Percentiles rank a stretch among this genome's conserved stretches.
These are phyloP conservation scores for Pichia californica DNA, from an alignment of 805 yeast species.

Conservation along the genomic window DNA sequence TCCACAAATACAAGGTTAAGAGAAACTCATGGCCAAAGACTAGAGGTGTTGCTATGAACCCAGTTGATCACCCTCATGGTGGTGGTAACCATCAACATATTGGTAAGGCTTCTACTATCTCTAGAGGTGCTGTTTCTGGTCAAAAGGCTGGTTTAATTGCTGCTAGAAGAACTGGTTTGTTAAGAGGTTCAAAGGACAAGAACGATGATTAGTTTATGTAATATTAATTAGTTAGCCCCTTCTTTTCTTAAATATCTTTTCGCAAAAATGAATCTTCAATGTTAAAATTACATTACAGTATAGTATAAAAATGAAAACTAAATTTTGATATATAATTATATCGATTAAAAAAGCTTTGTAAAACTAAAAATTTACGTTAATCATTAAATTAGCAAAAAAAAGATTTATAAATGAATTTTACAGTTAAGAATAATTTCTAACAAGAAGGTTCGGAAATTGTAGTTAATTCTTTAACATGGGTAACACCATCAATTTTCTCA, in stretches of 20 bases:
- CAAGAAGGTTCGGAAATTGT: too few relatives aligned
- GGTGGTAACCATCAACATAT: slow-evolving; percentile 99
- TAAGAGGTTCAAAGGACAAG: slow-evolving; percentile 93
- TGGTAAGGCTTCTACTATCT: slow-evolving; percentile 99
- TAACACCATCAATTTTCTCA: background rate
- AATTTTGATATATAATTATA: too few relatives aligned
- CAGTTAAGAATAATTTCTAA: too few relatives aligned
- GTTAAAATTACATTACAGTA: background rate
- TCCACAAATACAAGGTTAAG: slow-evolving; percentile 99
- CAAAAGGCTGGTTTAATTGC: slow-evolving; percentile 99
- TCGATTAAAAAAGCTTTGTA: too few relatives aligned
- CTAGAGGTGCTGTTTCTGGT: slow-evolving; percentile 99
- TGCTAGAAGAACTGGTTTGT: slow-evolving; percentile 99
- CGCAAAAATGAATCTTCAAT: slow-evolving; percentile 4
- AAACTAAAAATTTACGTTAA: too few relatives aligned
- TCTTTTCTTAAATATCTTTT: slow-evolving; percentile 9
- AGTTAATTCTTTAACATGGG: background rate
- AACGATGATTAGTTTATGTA: slow-evolving; percentile 26
- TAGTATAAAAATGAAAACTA: too few relatives aligned
- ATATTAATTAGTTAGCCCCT: slow-evolving; percentile 7
- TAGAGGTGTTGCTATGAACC: slow-evolving; percentile 99
- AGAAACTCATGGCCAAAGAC: slow-evolving; percentile 99
- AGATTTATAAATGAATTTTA: too few relatives aligned
- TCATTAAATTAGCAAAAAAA: too few relatives aligned
- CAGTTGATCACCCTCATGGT: slow-evolving; percentile 99